Evolutionary conservation across 306 rosid species (phyloP), one percentile per base, ranked within the genome.

Genomic region (Nissolia schottii): DNA sequence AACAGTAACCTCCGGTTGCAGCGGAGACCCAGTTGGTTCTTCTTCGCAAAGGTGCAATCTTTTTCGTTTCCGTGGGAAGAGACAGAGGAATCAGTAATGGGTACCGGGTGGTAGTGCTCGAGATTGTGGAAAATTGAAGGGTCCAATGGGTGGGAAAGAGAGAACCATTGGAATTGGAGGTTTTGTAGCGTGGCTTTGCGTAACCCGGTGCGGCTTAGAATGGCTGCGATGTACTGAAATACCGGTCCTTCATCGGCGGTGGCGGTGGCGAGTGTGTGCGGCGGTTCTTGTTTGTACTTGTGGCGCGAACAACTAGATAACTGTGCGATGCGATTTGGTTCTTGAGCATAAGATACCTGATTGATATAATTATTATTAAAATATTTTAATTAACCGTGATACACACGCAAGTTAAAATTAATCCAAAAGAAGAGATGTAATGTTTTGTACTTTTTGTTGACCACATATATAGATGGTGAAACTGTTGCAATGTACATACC

Each of bases 301-400:
- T 82, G 91, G 87, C 86, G 64, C 84, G 72, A 74, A 69, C 77
- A 79, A 81, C 84, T 79, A 79, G 86, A 84, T 87, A 84, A 82
- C 90, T 77, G 96, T 74, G 82, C 14, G 62, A 66, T 64, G 48
- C 62, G 63, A 63, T 77, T 86, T 25, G 86, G 71, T 87, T 83
- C 85, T 75, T 82, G 73, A 45, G 62, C 70, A 11, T 72, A 76
- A 50, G 66, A 43, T 57, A 48, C 71, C 82, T 64, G 63, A 37
- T 63, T 74, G 64, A 29, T n/a, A n/a, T n/a, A n/a, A n/a, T 67
- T 63, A 40, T 35, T 80, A 57, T 73, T 35, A 31, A 9, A 6
- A 8, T 32, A 15, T 80, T 40, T 62, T 13, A 27, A 2, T n/a
- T n/a, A 28, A 24, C 50, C 55, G 34, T 58, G 14, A 18, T 27